A percentile compares a stretch with the other conserved stretches of the same genome.
These are phyloP conservation scores for Arxiozyma slooffiae DNA, from an alignment of 1,139 yeast genomes.

Conservation along the genomic window DNA sequence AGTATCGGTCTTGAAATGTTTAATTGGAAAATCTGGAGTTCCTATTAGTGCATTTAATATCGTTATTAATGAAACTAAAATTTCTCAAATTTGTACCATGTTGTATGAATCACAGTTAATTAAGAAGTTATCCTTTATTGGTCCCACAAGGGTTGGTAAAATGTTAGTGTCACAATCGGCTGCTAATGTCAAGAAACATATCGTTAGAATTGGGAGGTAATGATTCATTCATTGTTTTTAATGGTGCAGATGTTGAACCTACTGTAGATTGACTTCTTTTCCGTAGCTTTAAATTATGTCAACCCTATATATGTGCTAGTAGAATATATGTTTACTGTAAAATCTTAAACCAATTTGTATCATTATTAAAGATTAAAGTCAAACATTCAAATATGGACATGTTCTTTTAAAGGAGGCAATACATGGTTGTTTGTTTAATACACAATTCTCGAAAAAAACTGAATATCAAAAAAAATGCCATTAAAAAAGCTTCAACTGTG, in stretches of 20 bases:
- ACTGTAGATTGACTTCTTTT: constrained; percentile 68
- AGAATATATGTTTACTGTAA: constrained; percentile 56
- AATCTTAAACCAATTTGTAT: constrained; percentile 51
- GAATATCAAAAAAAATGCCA: constrained; percentile 65
- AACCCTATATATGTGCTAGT: constrained; percentile 78
- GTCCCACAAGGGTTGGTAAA: constrained; percentile 79
- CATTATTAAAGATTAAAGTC: constrained; percentile 45
- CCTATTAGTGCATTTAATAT: constrained; percentile 80
- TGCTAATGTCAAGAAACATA: constrained; percentile 66
- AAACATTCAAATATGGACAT: constrained; percentile 55
- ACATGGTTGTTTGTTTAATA: constrained; percentile 77
- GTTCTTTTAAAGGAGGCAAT: constrained; percentile 60
- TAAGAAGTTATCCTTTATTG: constrained; percentile 79
- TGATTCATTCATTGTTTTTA: constrained; percentile 83
- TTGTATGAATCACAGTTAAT: constrained; percentile 60
- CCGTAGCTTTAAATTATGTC: constrained; percentile 66
- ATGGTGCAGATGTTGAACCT: constrained; percentile 66
- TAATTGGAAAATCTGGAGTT: constrained; percentile 71
- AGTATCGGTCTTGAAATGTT: constrained; percentile 69
- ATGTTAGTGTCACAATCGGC: constrained; percentile 69
- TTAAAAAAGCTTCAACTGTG: constrained; percentile 58
- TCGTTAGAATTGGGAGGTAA: constrained; percentile 90
- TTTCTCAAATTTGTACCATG: constrained; percentile 52
- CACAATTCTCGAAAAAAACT: constrained; percentile 57
- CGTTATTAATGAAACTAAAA: constrained; percentile 46